Evolutionary conservation across 345 rosid species (phyloP).

Genomic region (Erodium maritimum): DNA sequence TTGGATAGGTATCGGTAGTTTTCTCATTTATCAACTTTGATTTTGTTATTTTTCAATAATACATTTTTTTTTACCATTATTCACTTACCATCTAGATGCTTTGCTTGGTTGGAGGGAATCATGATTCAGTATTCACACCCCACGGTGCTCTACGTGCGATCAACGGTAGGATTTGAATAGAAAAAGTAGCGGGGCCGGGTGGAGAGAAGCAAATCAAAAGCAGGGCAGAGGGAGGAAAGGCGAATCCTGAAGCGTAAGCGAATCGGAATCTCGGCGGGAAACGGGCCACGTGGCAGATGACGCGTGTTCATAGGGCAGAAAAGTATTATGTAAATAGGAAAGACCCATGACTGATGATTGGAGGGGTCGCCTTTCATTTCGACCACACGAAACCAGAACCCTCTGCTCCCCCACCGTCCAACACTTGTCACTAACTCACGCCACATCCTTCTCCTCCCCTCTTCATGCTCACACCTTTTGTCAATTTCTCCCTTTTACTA

Average conservation of each 20-base stretch:
- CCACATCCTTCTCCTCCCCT: slow-evolving; percentile 13
- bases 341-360: slow-evolving; percentile 10
- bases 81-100: too few relatives aligned
- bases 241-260: slow-evolving; percentile 15
- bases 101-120: too few relatives aligned
- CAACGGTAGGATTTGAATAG: background rate
- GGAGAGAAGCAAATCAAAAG: background rate
- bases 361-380: background rate
- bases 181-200: background rate
- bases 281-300: slow-evolving; percentile 10
- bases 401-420: slow-evolving; percentile 1
- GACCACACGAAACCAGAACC: slow-evolving; percentile 6
- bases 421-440: slow-evolving; percentile 27
- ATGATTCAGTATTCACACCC: too few relatives aligned
- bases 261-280: slow-evolving; percentile 13
- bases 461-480: background rate
- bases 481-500: background rate
- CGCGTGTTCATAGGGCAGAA: slow-evolving; percentile 7
- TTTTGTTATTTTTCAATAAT: too few relatives aligned
- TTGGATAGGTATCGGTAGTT: too few relatives aligned
- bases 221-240: background rate
- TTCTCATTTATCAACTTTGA: too few relatives aligned
- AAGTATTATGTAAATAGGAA: background rate
- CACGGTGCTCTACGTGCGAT: too few relatives aligned
- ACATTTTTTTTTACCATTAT: too few relatives aligned